Evolutionary conservation across 805 yeast genomes (phyloP).

Genomic region (Sugiyamaella smithiae): DNA sequence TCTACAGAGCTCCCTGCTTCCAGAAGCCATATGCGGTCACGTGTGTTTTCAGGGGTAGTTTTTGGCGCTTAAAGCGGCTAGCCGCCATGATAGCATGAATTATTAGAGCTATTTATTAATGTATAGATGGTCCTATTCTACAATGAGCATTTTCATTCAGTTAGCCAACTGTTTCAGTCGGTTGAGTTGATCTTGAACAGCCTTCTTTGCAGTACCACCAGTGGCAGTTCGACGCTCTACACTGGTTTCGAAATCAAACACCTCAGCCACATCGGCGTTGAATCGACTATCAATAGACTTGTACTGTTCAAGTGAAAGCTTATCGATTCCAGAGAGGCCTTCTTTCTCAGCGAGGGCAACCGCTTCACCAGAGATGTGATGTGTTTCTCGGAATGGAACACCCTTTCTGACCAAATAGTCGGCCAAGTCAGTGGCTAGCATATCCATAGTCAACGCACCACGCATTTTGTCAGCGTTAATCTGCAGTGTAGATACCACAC

Average conservation of each 20-base stretch:
- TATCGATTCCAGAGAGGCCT: slow-evolving; percentile 78
- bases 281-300: slow-evolving; percentile 78
- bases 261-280: slow-evolving; percentile 71
- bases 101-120: background rate
- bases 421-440: slow-evolving; percentile 98
- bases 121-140: background rate
- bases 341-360: slow-evolving; percentile 85
- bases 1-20: background rate
- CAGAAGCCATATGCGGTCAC: background rate
- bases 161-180: background rate
- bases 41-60: slow-evolving; percentile 1
- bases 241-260: slow-evolving; percentile 88
- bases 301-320: slow-evolving; percentile 74
- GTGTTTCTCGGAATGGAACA: slow-evolving; percentile 98
- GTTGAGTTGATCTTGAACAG: slow-evolving; percentile 74
- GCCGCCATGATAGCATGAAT: too few species aligned
- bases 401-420: slow-evolving; percentile 97
- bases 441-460: slow-evolving; percentile 92
- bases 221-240: slow-evolving; percentile 96
- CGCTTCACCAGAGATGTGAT: slow-evolving; percentile 97
- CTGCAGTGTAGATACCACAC: slow-evolving; percentile 83
- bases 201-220: slow-evolving; percentile 94
- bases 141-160: background rate
- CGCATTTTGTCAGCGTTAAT: slow-evolving; percentile 76
- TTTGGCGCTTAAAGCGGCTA: background rate